These are phyloP conservation scores for Cladosporium colombiae DNA, from an alignment of 2,329 filamentous ascomycete genomes.

Conservation along the genomic window DNA sequence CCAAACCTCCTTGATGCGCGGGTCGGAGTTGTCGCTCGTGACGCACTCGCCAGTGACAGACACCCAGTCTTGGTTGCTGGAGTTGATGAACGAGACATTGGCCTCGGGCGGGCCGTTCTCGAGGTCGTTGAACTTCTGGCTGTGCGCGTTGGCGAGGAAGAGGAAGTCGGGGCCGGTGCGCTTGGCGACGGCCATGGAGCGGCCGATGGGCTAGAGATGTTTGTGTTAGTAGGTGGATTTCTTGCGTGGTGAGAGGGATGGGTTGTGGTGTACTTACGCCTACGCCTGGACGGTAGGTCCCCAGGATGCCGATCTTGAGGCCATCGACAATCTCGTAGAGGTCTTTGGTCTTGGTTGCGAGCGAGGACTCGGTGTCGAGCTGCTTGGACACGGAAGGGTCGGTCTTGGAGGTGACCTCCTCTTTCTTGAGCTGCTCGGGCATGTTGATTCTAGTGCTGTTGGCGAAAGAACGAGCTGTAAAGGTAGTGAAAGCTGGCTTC, in stretches of 20 bases:
- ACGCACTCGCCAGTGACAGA: slow-evolving; percentile 47
- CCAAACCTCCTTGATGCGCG: slow-evolving; percentile 52
- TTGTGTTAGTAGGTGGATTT: neutral
- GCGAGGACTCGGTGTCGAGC: slow-evolving; percentile 47
- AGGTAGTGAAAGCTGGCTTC: slow-evolving; percentile 21
- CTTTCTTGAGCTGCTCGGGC: slow-evolving; percentile 44
- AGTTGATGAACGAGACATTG: slow-evolving; percentile 51
- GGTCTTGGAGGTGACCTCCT: slow-evolving; percentile 45
- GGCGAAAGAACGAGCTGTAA: slow-evolving; percentile 14
- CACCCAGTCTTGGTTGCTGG: slow-evolving; percentile 50
- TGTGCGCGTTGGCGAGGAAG: slow-evolving; percentile 52
- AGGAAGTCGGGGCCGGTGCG: slow-evolving; percentile 55
- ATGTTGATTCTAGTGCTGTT: slow-evolving; percentile 34
- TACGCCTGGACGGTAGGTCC: slow-evolving; percentile 44
- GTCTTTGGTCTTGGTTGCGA: slow-evolving; percentile 49
- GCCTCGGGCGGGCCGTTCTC: slow-evolving; percentile 41
- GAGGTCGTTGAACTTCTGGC: slow-evolving; percentile 51
- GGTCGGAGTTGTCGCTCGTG: slow-evolving; percentile 46
- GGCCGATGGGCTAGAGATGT: slow-evolving; percentile 41
- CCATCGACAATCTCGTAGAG: slow-evolving; percentile 50
- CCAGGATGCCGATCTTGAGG: slow-evolving; percentile 48
- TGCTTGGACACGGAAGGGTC: slow-evolving; percentile 54
- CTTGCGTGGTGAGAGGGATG: too few relatives aligned
- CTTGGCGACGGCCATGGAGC: slow-evolving; percentile 57
- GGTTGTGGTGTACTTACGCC: slow-evolving; percentile 33